Percentiles rank a stretch among this genome's conserved stretches.
These are phyloP conservation scores for Globisporangium carolinianum DNA, from an alignment of 352 stramenopile species.

Conservation along the genomic window DNA sequence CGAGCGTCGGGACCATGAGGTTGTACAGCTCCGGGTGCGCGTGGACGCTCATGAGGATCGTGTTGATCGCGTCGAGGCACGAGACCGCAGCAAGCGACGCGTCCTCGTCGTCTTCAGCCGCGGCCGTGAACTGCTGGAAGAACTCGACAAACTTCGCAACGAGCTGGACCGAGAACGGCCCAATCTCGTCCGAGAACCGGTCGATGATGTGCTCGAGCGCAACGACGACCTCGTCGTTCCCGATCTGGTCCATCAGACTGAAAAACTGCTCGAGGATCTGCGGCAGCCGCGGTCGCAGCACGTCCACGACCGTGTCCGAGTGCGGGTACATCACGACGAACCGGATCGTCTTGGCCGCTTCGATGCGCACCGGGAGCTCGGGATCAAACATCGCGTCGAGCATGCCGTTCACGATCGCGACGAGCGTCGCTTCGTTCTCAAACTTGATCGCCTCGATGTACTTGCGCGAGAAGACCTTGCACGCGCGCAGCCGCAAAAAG, in stretches of 20 bases:
- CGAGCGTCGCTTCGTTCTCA: conserved; percentile 85
- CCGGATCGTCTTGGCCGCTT: conserved; percentile 89
- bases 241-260: conserved; percentile 97
- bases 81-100: conserved; percentile 93
- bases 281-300: conserved; percentile 89
- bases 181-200: conserved; percentile 95
- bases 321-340: conserved; percentile 86
- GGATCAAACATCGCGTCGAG: conserved; percentile 89
- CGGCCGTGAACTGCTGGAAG: conserved; percentile 93
- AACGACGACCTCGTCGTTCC: conserved; percentile 96
- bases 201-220: conserved; percentile 94
- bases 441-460: conserved; percentile 90
- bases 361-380: conserved; percentile 95
- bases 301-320: conserved; percentile 73
- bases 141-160: conserved; percentile 92
- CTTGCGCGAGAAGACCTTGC: conserved; percentile 95
- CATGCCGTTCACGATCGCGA: conserved; percentile 76
- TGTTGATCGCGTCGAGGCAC: conserved; percentile 83
- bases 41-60: conserved; percentile 80
- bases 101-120: conserved; percentile 92
- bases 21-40: conserved; percentile 75
- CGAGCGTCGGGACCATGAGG: conserved; percentile 92
- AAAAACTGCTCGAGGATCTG: conserved; percentile 98
- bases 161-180: conserved; percentile 88
- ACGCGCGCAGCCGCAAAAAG: conserved; percentile 93